Evolutionary conservation across 2,329 filamentous ascomycete species (phyloP), one percentile per base, ranked within the genome.

Genomic region (Periconia digitata): DNA sequence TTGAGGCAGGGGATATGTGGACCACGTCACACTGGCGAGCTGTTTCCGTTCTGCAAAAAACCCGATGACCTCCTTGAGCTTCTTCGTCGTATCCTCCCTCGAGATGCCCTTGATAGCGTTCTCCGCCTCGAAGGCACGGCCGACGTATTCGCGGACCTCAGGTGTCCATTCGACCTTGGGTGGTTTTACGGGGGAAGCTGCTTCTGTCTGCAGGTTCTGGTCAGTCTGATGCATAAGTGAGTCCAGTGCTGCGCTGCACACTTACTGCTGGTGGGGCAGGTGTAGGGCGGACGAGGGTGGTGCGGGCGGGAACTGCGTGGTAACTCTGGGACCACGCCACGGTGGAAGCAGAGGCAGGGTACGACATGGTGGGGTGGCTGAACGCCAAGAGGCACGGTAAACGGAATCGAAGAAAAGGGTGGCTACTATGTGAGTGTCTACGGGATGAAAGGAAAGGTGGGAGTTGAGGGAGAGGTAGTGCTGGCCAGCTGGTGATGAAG

Each of bases 61-160:
- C 52, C 87, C 89, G 68, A 99, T 96, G 59, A 91, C 87, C 51
- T 86, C 77, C 72, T 92, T 96, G 55, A 99, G 77, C 66, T 91
- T 95, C 51, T 79, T 77, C 71, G 96, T 88, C 79, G 96, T 87
- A 48, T 95, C 90, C 44, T 79, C 63, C 43, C 59, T 59, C n/a
- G 64, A 65, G 48, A 80, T 74, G 48, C 70, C 74, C 13, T 66
- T 53, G 35, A 77, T 70, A 32, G 62, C 59, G 66, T 91, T 89
- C 49, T 85, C 82, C 21, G 84, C 82, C 43, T 89, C 84, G 69
- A 97, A 97, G 21, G 91, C 92, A 64, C 91, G 85, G 64, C 91
- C 87, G 24, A 97, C 92, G 74, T 96, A 97, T 57, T 81, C 79
- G 60, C 91, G 88, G 51, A 97, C 90, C n/a, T 86, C 83, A 37